Conservation (phyloP, 2,329 filamentous ascomycete genomes). For the Didymella pomorum region DNA sequence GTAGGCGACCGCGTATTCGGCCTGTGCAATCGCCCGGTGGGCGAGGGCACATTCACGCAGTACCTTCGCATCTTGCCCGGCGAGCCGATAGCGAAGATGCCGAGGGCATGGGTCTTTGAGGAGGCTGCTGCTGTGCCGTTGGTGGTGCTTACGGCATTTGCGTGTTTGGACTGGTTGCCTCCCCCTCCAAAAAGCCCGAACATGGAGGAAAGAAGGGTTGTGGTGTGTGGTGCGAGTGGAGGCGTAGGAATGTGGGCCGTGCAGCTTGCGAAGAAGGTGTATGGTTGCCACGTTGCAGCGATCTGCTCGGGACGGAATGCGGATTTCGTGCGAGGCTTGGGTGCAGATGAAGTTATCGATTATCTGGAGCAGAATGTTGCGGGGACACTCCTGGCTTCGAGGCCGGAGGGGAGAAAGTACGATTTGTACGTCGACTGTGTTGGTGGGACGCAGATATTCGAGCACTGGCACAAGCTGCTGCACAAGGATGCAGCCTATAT, state of each 20-base stretch:
- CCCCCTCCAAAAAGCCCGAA: conserved; percentile 9
- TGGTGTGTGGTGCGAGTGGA: conserved; percentile 43
- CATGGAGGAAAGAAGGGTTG: conserved; percentile 28
- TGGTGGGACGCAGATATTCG: conserved; percentile 59
- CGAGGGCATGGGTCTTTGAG: conserved; percentile 25
- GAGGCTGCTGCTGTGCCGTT: conserved; percentile 48
- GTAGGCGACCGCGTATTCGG: conserved; percentile 39
- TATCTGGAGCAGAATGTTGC: conserved; percentile 45
- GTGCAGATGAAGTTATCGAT: conserved; percentile 58
- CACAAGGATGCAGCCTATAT: conserved; percentile 53
- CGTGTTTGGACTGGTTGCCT: conserved; percentile 42
- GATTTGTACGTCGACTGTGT: conserved; percentile 61
- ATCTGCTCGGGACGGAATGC: conserved; percentile 60
- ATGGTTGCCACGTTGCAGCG: conserved; percentile 55
- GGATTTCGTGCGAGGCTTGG: conserved; percentile 57
- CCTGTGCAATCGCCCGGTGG: conserved; percentile 32
- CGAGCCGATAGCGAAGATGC: conserved; percentile 40
- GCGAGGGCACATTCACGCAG: conserved; percentile 40
- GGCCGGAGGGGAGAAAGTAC: conserved; percentile 42
- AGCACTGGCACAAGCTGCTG: conserved; percentile 34
- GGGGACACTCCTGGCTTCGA: conserved; percentile 43
- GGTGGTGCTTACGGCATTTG: conserved; percentile 50
- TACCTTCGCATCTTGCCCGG: conserved; percentile 31
- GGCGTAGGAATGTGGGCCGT: conserved; percentile 49
- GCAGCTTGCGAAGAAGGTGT: conserved; percentile 49